These are phyloP conservation scores for Pichia sp. DNA, from an alignment of 1,139 yeast species.

Conservation along the genomic window DNA sequence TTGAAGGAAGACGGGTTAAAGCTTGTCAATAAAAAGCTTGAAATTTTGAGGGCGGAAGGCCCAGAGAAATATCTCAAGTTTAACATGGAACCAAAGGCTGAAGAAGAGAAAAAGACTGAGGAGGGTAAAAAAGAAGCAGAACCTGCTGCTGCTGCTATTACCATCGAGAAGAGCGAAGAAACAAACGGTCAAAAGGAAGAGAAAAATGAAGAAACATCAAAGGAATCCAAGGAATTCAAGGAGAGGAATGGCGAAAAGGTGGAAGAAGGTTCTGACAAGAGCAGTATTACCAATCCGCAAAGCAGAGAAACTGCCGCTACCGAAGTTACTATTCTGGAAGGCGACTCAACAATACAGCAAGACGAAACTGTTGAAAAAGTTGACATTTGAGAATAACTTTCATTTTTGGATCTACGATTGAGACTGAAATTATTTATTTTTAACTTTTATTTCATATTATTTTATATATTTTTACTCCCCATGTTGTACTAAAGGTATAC, in stretches of 20 bases:
- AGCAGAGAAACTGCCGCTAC: slow-evolving; percentile 3
- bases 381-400: slow-evolving; percentile 8
- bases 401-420: background rate
- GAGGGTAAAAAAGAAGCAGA: slow-evolving; percentile 15
- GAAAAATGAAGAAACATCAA: background rate
- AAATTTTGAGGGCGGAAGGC: slow-evolving; percentile 32
- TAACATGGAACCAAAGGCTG: slow-evolving; percentile 18
- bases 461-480: background rate
- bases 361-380: slow-evolving; percentile 24
- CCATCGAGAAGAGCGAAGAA: background rate
- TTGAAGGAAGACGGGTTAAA: slow-evolving; percentile 22
- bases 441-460: slow-evolving; percentile 7
- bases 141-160: background rate
- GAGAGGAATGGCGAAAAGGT: slow-evolving; percentile 1
- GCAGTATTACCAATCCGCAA: background rate
- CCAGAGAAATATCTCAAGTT: slow-evolving; percentile 24
- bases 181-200: background rate
- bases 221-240: background rate
- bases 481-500: background rate
- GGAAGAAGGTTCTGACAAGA: slow-evolving; percentile 1
- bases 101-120: slow-evolving; percentile 21
- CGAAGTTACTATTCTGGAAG: slow-evolving; percentile 27
- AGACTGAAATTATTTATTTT: slow-evolving; percentile 2
- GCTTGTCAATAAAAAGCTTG: slow-evolving; percentile 28
- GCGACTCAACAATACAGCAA: slow-evolving; percentile 33